Base-by-base conservation (phyloP, 495 filamentous ascomycete genomes). In the Penicillium alfredii region DNA sequence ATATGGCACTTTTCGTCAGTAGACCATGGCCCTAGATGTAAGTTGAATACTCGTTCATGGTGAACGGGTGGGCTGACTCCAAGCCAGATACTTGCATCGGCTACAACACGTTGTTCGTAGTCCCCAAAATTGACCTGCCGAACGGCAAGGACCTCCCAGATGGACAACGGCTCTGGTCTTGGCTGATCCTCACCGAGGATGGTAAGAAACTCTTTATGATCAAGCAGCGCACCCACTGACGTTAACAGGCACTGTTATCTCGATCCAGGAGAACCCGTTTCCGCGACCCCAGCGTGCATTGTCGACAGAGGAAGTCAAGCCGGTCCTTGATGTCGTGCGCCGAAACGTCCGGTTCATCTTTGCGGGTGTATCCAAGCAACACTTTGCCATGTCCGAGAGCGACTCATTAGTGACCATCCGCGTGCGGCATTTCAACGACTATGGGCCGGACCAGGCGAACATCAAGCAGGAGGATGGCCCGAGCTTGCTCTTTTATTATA, bases 111-210 rank as follows among this genome's bases (percentile, higher is more conserved):
- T 67, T 92, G 12, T 82, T 85, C 47, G 72, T 77, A 22, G 60
- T 77, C 12, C 64, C 61, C 8, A 46, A 53, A 7, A 41, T 61
- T 11, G 52, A 53, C 20, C 36, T 50, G 18, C 30, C 51, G 4
- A 63, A 66, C 41, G 58, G 58, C 4, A 61, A 72, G 33, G 67
- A 65, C 27, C 58, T 81, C 16, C 81, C 81, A 1, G 65, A 78
- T 13, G 82, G 78, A 8, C 73, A 58, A 40, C 57, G 81, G 19
- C 45, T 84, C 17, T 94, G 85, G 84, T 79, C 77, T 19, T 93
- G 87, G 86, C 56, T 92, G 7, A 61, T 87, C n/a, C 53, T 90
- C n/a, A 88, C 81, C 50, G 73, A 83, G 55, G 84, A 92, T 56
- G 78, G 80, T 82, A 68, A 8, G 66, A 42, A n/a, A 14, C 23